Conservation (phyloP, 2,329 filamentous ascomycete species). For the Curvularia sp. region DNA sequence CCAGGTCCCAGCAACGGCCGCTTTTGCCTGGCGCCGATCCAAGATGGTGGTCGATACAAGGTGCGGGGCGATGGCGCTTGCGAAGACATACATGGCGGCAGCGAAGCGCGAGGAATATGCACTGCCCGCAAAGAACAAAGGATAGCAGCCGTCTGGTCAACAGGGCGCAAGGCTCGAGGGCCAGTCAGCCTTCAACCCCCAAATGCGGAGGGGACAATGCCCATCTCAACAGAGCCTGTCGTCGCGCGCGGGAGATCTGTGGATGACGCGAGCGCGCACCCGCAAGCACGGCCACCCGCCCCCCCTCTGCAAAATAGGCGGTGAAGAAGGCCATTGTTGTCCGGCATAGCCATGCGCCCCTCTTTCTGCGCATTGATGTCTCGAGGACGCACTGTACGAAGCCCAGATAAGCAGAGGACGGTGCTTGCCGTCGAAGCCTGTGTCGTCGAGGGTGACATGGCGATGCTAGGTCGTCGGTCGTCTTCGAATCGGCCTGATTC, state of each 20-base stretch:
- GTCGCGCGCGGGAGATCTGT: constrained; percentile 33
- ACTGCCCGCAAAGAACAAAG: constrained; percentile 5
- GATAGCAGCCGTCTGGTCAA: not conserved
- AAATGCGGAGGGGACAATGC: constrained; percentile 7
- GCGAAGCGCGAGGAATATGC: constrained; percentile 13
- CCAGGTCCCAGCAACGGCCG: constrained; percentile 30
- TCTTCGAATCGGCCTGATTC: constrained; percentile 43
- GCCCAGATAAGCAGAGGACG: not conserved
- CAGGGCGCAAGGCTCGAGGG: constrained; percentile 3
- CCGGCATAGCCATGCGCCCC: constrained; percentile 27
- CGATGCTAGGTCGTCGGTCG: not conserved
- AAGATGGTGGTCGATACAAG: constrained; percentile 34
- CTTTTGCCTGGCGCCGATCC: constrained; percentile 41
- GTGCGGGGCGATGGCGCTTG: constrained; percentile 24
- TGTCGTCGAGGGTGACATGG: constrained; percentile 10
- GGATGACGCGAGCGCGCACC: constrained; percentile 26
- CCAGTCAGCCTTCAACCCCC: not conserved
- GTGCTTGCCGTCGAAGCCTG: not conserved
- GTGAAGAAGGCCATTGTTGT: constrained; percentile 37
- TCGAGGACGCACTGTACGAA: constrained; percentile 10
- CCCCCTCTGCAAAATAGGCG: constrained; percentile 26
- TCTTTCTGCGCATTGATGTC: constrained; percentile 22
- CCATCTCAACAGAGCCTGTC: constrained; percentile 22
- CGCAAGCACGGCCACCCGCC: constrained; percentile 36
- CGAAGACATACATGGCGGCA: constrained; percentile 10